Evolutionary conservation across 1,284 basidiomycete species (phyloP).

Genomic region (Ceratobasidium sp.): DNA sequence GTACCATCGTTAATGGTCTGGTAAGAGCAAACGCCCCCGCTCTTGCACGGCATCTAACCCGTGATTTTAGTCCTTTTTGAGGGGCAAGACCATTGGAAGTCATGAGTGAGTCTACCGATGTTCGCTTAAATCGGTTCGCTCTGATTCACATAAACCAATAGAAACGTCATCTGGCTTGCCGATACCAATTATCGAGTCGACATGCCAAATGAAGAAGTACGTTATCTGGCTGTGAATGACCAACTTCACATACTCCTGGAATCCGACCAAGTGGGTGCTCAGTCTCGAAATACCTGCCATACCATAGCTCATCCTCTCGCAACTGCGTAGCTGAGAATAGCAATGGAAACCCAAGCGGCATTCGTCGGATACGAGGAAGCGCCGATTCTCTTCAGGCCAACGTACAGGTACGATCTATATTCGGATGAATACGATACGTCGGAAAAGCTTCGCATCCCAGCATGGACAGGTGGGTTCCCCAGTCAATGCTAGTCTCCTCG

Average conservation of each 20-base stretch:
- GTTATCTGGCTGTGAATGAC: constrained; percentile 71
- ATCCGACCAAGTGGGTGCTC: constrained; percentile 81
- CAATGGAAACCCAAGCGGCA: constrained; percentile 76
- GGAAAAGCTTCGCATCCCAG: constrained; percentile 96
- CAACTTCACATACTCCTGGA: constrained; percentile 81
- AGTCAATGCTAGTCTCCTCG: not conserved
- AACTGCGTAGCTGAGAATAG: constrained; percentile 71
- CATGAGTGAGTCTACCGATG: constrained; percentile 78
- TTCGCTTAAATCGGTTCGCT: not conserved
- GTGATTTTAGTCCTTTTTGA: constrained; percentile 18
- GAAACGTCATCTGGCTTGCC: constrained; percentile 92
- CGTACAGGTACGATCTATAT: constrained; percentile 87
- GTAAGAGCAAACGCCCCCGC: constrained; percentile 66
- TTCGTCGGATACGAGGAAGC: constrained; percentile 93
- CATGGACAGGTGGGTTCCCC: constrained; percentile 86
- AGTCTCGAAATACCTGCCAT: not conserved
- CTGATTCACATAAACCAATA: constrained; percentile 54
- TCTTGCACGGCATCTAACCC: not conserved
- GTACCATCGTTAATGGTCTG: constrained; percentile 85
- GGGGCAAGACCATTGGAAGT: constrained; percentile 85
- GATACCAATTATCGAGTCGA: constrained; percentile 97
- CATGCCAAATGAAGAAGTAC: constrained; percentile 84
- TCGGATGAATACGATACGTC: constrained; percentile 93
- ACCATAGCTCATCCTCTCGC: constrained; percentile 3
- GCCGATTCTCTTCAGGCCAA: constrained; percentile 87